These are phyloP conservation scores for Xylaria multiplex DNA, from an alignment of 2,329 filamentous ascomycete species.

Conservation along the genomic window DNA sequence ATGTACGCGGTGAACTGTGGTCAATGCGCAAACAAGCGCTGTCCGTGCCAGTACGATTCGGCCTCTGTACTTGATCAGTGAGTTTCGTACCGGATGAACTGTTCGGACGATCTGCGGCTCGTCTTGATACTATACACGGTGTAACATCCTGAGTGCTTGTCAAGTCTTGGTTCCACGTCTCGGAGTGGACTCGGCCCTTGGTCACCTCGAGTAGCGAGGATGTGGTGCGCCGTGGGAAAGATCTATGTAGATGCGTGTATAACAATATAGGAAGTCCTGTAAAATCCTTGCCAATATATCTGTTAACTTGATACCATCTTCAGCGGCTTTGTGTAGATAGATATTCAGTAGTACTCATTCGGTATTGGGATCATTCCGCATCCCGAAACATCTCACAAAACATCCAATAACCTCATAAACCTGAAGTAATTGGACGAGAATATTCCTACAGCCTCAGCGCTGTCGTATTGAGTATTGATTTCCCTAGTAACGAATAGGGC, in stretches of 20 bases:
- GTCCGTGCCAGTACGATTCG: conserved; percentile 24
- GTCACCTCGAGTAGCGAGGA: not conserved
- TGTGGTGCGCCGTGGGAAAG: not conserved
- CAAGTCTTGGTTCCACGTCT: conserved; percentile 22
- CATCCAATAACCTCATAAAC: too few species aligned
- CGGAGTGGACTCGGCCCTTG: conserved; percentile 26
- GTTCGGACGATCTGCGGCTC: conserved; percentile 22
- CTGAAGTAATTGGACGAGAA: too few species aligned
- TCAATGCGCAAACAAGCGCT: conserved; percentile 29
- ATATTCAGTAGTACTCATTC: too few species aligned
- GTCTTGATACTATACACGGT: conserved; percentile 8
- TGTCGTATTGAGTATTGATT: too few species aligned
- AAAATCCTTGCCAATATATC: not conserved
- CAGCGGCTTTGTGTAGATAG: too few species aligned
- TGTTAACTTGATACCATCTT: not conserved
- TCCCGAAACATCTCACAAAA: too few species aligned
- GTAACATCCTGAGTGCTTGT: not conserved
- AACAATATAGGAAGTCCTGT: not conserved
- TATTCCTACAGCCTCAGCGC: too few species aligned
- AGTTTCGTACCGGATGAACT: conserved; percentile 13
- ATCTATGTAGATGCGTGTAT: not conserved
- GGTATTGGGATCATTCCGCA: too few species aligned
- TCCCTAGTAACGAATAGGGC: too few species aligned
- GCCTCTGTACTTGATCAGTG: conserved; percentile 12
- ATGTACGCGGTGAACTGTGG: conserved; percentile 37